Evolutionary conservation across 176 grass and related monocot genomes (phyloP).

Genomic region (Lolium perenne): DNA sequence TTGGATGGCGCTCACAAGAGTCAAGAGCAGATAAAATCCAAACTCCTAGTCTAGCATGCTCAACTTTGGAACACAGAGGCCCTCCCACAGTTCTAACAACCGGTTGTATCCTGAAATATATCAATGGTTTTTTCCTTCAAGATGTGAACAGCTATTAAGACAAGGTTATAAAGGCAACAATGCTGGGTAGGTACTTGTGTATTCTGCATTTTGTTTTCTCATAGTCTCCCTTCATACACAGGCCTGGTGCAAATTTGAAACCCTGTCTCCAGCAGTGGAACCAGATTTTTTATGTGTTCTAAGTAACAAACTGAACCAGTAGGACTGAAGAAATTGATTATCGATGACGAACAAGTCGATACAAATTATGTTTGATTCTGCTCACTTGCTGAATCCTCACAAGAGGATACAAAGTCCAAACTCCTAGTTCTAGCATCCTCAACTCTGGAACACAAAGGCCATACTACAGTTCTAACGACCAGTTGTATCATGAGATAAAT

Average conservation of each 20-base stretch:
- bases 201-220: not conserved
- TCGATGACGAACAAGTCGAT: not conserved
- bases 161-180: no score
- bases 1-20: no score
- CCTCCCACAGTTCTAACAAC: no score
- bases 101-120: no score
- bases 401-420: not conserved
- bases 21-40: no score
- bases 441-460: not conserved
- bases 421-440: not conserved
- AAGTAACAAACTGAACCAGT: not conserved
- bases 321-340: not conserved
- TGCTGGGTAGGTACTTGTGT: no score
- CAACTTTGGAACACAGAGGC: no score
- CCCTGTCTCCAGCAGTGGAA: not conserved
- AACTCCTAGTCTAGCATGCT: no score
- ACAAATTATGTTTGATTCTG: not conserved
- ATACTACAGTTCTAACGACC: not conserved
- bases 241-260: not conserved
- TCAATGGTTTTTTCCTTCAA: no score
- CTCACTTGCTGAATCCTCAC: not conserved
- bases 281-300: not conserved
- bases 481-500: not conserved
- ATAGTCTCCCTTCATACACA: not conserved
- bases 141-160: no score